Evolutionary conservation across 2,329 filamentous ascomycete species (phyloP).

Genomic region (Cercospora sp.): DNA sequence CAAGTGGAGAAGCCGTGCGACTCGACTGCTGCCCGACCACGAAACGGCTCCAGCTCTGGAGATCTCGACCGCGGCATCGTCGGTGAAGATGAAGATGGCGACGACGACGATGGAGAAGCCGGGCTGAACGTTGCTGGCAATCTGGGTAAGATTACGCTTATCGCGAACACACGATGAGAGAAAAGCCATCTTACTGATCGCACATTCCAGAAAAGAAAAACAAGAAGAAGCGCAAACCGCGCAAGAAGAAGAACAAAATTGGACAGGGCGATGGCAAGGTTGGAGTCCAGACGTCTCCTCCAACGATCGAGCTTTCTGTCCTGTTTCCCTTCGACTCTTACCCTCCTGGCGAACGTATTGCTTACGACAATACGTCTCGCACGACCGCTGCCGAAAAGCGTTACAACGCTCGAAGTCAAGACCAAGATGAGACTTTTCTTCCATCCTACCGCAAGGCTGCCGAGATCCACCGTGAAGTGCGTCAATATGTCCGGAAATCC

Average conservation of each 20-base stretch:
- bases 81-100: slow-evolving; percentile 21
- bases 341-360: slow-evolving; percentile 74
- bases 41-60: background rate
- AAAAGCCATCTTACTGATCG: slow-evolving; percentile 9
- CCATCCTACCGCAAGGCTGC: slow-evolving; percentile 79
- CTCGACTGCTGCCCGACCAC: slow-evolving; percentile 2
- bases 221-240: slow-evolving; percentile 26
- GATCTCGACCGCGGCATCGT: background rate
- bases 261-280: background rate
- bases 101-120: slow-evolving; percentile 27
- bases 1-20: slow-evolving; percentile 19
- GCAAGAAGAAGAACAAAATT: slow-evolving; percentile 16
- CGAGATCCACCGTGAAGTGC: slow-evolving; percentile 86
- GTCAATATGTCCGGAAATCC: slow-evolving; percentile 78
- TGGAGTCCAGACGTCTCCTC: background rate
- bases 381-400: slow-evolving; percentile 84
- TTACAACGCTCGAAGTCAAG: slow-evolving; percentile 61
- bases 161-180: background rate
- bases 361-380: slow-evolving; percentile 78
- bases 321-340: slow-evolving; percentile 65
- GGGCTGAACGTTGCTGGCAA: slow-evolving; percentile 3
- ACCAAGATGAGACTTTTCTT: slow-evolving; percentile 66
- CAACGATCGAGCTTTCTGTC: slow-evolving; percentile 54
- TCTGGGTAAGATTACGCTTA: background rate
- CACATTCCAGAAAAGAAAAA: slow-evolving; percentile 4